Base-by-base conservation (phyloP, 2,329 filamentous ascomycete genomes). In the Clonostachys solani region DNA sequence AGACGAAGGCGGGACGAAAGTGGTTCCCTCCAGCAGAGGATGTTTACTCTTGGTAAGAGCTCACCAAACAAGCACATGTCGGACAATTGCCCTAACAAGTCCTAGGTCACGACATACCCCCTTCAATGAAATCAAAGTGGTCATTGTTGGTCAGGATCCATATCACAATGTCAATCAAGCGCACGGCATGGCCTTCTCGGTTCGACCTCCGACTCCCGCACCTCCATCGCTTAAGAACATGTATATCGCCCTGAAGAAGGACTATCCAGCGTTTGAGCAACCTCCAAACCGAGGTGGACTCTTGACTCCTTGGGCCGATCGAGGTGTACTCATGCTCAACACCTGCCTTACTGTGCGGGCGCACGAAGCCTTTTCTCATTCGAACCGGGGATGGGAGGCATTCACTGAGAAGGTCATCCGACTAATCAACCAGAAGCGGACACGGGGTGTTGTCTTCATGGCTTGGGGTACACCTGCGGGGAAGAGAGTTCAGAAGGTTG, bases 111-210 rank as follows among this genome's bases (percentile, higher is more conserved):
- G 91, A 23, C 87, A 95, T 65, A 96, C 92, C 1, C 92, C 94
- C 8, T 84, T 99, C 57, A 74, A 86, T 71, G 86, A 78, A 13
- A 92, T 97, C 65, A 96, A 95, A 67, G 87, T 88, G 48, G 92
- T 99, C 50, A 91, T 99, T 60, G 69, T 97, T 47, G 94, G 94
- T 54, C 94, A 99, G 72, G 94, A 99, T 64, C 94, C 94, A 4
- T 99, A 99, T 67, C 94, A 99, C 73, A 95, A 95, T 65, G 67
- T 83, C 64, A 95, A 95, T 67, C 94, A 99, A 75, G 94, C 94
- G 44, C 94, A 97, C 66, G 94, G 94, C 40, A 84, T 99, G 49
- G 92, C 89, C 63, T 99, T 99, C 77, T 96, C 90, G 43, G 92
- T 97, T 47, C 88, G 89, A 10, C 86, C 92, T 4, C 94, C 94